Conservation (phyloP, 73 alveolate genomes). For the Uronychia binucleata region DNA sequence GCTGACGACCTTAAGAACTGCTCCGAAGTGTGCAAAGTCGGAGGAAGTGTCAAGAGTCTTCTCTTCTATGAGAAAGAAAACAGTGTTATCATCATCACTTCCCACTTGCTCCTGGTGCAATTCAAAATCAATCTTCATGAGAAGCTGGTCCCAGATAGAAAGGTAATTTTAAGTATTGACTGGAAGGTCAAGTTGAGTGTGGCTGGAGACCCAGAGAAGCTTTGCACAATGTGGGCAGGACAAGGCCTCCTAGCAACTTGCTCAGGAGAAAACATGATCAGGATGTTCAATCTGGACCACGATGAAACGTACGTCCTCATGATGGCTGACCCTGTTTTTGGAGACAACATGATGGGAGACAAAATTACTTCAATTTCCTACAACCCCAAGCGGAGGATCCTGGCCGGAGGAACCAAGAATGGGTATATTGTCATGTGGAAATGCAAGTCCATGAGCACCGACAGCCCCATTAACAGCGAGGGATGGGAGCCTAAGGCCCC, state of each 20-base stretch:
- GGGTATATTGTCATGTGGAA: conserved; percentile 97
- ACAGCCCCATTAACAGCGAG: conserved; percentile 87
- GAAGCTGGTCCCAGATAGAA: conserved; percentile 92
- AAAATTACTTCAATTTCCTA: conserved; percentile 84
- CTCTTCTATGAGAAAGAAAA: conserved; percentile 95
- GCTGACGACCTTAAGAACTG: conserved; percentile 96
- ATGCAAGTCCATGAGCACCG: conserved; percentile 89
- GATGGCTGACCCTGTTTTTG: conserved; percentile 88
- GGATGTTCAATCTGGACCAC: conserved; percentile 92
- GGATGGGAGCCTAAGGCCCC: conserved; percentile 96
- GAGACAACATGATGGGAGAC: conserved; percentile 82
- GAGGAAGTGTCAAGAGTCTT: conserved; percentile 94
- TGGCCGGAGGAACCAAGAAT: conserved; percentile 93
- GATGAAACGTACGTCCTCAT: conserved; percentile 96
- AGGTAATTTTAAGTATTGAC: too few species aligned
- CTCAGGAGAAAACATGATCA: conserved; percentile 95
- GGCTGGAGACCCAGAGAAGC: conserved; percentile 95
- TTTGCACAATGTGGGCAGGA: conserved; percentile 96
- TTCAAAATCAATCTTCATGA: conserved; percentile 89
- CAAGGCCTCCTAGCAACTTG: conserved; percentile 94
- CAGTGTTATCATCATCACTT: conserved; percentile 92
- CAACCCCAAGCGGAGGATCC: conserved; percentile 81
- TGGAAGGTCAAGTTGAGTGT: conserved; percentile 96
- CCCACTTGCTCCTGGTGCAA: conserved; percentile 90
- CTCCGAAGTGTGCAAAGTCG: conserved; percentile 97